phyloP scores from a whole-genome alignment of 345 rosid species.

The Pugionium cornutum region DNA sequence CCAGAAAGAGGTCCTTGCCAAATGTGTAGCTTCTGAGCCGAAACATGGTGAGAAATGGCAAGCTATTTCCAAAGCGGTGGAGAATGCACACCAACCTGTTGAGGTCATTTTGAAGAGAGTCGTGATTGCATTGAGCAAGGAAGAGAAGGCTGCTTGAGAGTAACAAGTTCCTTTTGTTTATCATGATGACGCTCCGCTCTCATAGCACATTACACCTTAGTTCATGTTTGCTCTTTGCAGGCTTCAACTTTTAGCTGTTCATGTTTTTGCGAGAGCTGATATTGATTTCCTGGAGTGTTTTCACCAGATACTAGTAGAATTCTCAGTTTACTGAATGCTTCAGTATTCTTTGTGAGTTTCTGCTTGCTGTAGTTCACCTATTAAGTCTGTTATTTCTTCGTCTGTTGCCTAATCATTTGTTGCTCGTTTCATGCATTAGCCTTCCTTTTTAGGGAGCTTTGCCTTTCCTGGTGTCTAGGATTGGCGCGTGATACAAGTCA shows the following conservation, averaged over 20 bases:
- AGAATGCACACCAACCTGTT: constrained; percentile 81
- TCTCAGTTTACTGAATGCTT: constrained; percentile 28
- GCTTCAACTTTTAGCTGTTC: constrained; percentile 29
- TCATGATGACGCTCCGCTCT: constrained; percentile 13
- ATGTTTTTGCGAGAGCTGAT: constrained; percentile 25
- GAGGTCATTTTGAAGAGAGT: constrained; percentile 83
- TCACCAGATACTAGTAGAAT: constrained; percentile 26
- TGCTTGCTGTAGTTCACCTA: constrained; percentile 9
- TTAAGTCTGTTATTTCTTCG: constrained; percentile 7
- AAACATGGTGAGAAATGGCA: constrained; percentile 96
- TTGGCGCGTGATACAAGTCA: constrained; percentile 21
- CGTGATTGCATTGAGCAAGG: constrained; percentile 68
- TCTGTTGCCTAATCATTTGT: constrained; percentile 12
- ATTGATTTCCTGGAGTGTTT: constrained; percentile 29
- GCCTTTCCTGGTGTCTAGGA: constrained; percentile 20
- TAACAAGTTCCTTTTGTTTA: constrained; percentile 33
- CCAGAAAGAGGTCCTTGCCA: constrained; percentile 75
- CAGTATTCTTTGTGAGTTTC: constrained; percentile 36
- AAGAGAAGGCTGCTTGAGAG: constrained; percentile 67
- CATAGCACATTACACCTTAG: constrained; percentile 17
- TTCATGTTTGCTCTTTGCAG: constrained; percentile 33
- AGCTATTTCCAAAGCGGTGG: constrained; percentile 73
- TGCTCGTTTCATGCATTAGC: constrained; percentile 24
- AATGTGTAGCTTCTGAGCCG: constrained; percentile 77
- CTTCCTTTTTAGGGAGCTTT: constrained; percentile 24